Conservation (phyloP, 768 basidiomycete genomes). For the Melanogaster broomeanus region DNA sequence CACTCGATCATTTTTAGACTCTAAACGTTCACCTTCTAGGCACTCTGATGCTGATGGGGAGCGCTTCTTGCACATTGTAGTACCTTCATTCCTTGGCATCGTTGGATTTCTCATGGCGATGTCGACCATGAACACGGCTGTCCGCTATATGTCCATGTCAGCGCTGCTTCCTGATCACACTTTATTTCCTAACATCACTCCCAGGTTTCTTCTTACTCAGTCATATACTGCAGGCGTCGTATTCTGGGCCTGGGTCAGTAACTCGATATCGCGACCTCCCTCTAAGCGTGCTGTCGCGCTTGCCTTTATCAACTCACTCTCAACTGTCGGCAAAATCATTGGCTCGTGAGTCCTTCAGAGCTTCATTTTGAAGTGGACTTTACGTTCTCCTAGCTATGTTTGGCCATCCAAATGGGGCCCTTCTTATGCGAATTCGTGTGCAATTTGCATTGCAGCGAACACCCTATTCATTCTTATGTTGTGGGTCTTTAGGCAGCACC, state of each 20-base stretch:
- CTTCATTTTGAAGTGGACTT: no score
- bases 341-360: conserved; percentile 81
- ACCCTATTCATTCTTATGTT: background rate
- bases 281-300: conserved; percentile 81
- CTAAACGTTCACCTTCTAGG: conserved; percentile 25
- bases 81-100: conserved; percentile 53
- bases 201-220: conserved; percentile 71
- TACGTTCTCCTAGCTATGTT: conserved; percentile 42
- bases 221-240: conserved; percentile 63
- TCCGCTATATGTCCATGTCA: conserved; percentile 65
- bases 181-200: background rate
- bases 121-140: conserved; percentile 57
- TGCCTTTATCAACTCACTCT: conserved; percentile 75
- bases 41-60: conserved; percentile 71
- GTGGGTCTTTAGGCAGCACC: background rate
- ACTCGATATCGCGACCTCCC: conserved; percentile 67
- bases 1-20: background rate
- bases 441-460: conserved; percentile 61
- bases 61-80: conserved; percentile 65
- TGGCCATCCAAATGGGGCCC: conserved; percentile 71
- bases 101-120: conserved; percentile 67
- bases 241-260: conserved; percentile 51
- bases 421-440: conserved; percentile 64
- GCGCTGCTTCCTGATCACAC: conserved; percentile 16
- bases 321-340: conserved; percentile 76